Evolutionary conservation across 2,329 filamentous ascomycete genomes (phyloP).

Genomic region (Podosphaera aphanis): DNA sequence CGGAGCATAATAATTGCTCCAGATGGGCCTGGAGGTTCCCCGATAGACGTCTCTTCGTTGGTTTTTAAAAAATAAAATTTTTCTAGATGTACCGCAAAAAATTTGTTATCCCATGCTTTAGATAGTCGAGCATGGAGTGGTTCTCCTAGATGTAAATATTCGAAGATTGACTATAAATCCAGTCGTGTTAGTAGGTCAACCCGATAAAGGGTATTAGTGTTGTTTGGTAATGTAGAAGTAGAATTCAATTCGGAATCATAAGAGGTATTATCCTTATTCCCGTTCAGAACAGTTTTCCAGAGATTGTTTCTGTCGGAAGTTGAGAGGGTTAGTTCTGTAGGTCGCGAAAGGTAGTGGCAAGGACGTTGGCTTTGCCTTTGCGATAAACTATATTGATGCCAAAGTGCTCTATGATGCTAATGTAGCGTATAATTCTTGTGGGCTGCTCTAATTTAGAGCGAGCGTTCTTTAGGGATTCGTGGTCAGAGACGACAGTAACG

Average conservation of each 20-base stretch:
- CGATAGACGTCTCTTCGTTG: neutral
- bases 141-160: neutral
- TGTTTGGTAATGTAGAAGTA: neutral
- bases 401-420: neutral
- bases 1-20: neutral
- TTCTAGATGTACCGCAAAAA: neutral
- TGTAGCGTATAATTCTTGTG: neutral
- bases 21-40: neutral
- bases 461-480: neutral
- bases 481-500: neutral
- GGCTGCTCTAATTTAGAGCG: neutral
- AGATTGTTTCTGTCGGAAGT: neutral
- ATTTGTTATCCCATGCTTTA: neutral
- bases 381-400: neutral
- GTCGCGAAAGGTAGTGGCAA: constrained; percentile 1
- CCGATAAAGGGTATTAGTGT: neutral
- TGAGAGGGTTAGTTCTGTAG: neutral
- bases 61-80: neutral
- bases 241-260: neutral
- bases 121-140: neutral
- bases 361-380: neutral
- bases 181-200: neutral
- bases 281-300: neutral
- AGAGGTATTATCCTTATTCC: neutral
- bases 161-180: neutral